Base-by-base conservation (phyloP, 176 grass and related monocot species). In the Carex cristatella region DNA sequence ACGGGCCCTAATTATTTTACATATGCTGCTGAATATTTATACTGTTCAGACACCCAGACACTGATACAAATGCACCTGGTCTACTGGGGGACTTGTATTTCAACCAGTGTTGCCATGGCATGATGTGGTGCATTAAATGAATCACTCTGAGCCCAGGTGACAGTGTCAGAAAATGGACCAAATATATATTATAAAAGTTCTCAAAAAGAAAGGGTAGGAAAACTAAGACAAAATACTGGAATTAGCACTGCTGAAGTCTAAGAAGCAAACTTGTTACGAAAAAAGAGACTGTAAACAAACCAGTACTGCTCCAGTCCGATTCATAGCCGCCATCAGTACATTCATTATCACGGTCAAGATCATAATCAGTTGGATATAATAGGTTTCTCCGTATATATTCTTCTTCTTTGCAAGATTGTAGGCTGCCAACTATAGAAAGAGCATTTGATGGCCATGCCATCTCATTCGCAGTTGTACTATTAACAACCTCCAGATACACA, bases 391-490 rank as follows among this genome's bases (percentile, higher is more conserved):
- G 79, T 84, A 91, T 91, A 90, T 93, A 95, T 83, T 98, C 91
- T 88, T 95, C 89, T 85, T 92, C 90, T 93, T 92, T 81, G 94
- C 96, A 84, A 92, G 83, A 84, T 89, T 91, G 90, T 55, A 98
- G 85, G 86, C 90, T 95, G 73, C 96, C 96, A 74, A 90, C 82
- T 89, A 98, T 94, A 79, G 88, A 93, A 63, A 98, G 70, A 71
- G 89, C 93, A 87, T 98, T 98, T 89, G 93, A 90, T 81, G 91
- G 96, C 72, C 86, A 86, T 59, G 91, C 84, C 61, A 90, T 92
- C 84, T 90, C 90, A 78, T 87, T 82, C 66, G 23, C 35, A 61
- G 61, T 85, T 71, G 91, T 93, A 81, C 49, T 79, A 74, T 93
- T 67, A 87, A 91, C 59, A 81, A 72, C 92, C 94, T 97, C 63